These are phyloP conservation scores for Echites panduratus DNA, from an alignment of 257 asterid genomes.

Conservation along the genomic window DNA sequence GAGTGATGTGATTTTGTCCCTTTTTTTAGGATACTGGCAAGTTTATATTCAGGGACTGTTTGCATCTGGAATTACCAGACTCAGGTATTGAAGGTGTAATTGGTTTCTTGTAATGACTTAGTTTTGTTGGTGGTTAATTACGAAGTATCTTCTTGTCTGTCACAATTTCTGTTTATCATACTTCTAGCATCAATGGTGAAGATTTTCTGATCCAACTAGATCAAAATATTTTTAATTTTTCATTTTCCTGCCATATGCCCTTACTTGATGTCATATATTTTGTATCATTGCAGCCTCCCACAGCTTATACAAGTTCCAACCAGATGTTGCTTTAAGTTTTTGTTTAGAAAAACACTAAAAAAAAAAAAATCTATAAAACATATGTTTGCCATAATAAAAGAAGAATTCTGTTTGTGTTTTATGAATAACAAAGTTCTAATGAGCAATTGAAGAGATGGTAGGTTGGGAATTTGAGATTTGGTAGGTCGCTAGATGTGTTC, in stretches of 20 bases:
- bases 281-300: not conserved
- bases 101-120: not conserved
- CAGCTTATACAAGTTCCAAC: not conserved
- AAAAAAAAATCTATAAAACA: not conserved
- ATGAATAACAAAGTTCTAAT: not conserved
- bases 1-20: not conserved
- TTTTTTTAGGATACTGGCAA: slow-evolving; percentile 67
- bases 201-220: not conserved
- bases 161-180: not conserved
- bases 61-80: slow-evolving; percentile 93
- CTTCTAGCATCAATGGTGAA: not conserved
- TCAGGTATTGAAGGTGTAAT: slow-evolving; percentile 45
- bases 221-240: not conserved
- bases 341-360: not conserved
- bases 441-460: not conserved
- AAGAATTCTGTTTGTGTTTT: not conserved
- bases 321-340: not conserved
- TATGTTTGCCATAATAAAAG: not conserved
- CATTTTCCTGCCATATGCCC: not conserved
- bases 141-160: not conserved
- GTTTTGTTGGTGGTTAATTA: not conserved
- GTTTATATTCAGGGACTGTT: slow-evolving; percentile 87
- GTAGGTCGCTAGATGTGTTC: not conserved
- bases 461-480: not conserved
- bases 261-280: not conserved